Evolutionary conservation across 2,329 filamentous ascomycete species (phyloP).

Genomic region (Exserohilum rostratum): DNA sequence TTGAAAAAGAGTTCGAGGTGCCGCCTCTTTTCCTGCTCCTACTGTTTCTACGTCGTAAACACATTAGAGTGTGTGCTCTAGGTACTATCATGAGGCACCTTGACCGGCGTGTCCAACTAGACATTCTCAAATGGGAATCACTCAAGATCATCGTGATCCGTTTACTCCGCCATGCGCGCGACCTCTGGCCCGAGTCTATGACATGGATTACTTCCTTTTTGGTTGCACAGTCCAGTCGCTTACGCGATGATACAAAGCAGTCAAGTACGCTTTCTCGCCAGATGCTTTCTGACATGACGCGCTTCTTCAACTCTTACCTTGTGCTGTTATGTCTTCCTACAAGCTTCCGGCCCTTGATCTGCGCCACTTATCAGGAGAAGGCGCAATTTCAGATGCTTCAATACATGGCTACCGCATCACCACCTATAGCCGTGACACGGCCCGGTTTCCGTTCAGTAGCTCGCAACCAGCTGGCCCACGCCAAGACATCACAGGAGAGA

Average conservation of each 20-base stretch:
- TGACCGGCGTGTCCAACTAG: constrained; percentile 16
- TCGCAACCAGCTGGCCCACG: constrained; percentile 62
- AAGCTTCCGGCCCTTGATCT: constrained; percentile 56
- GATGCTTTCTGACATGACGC: constrained; percentile 36
- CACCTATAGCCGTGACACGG: constrained; percentile 61
- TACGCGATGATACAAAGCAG: constrained; percentile 11
- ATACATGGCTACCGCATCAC: constrained; percentile 62
- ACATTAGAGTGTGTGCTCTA: constrained; percentile 29
- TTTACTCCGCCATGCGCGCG: constrained; percentile 40
- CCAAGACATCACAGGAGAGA: constrained; percentile 61
- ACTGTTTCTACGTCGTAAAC: constrained; percentile 40
- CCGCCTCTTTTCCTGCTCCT: constrained; percentile 42
- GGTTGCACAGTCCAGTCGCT: constrained; percentile 27
- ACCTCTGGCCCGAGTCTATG: constrained; percentile 38
- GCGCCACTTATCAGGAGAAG: constrained; percentile 57
- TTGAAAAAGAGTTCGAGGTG: constrained; percentile 14
- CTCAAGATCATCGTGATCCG: constrained; percentile 35
- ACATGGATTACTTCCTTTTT: constrained; percentile 41
- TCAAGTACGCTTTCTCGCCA: constrained; percentile 2
- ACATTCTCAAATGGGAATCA: constrained; percentile 27
- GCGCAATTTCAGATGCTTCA: constrained; percentile 64
- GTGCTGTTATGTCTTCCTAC: constrained; percentile 57
- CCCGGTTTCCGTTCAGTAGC: constrained; percentile 63
- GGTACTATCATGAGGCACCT: constrained; percentile 34
- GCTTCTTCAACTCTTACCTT: constrained; percentile 58